Percentiles rank a stretch among this genome's conserved stretches.
Conservation (phyloP, 2,329 filamentous ascomycete genomes). For the Calonectria montana region DNA sequence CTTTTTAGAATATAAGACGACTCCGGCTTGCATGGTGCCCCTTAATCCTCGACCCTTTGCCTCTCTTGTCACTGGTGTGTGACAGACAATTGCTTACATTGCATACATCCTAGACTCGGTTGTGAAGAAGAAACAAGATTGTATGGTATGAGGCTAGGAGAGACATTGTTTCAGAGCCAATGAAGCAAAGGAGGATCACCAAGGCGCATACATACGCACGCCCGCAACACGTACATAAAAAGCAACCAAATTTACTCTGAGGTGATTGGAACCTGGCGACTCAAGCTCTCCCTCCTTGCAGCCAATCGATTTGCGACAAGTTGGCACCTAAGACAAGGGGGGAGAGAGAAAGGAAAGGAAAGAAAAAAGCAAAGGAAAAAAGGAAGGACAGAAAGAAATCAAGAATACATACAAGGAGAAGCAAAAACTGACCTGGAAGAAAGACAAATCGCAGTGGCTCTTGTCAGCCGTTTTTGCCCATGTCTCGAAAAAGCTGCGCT, state of each 20-base stretch:
- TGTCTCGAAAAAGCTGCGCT: neutral
- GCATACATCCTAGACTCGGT: neutral
- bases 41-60: constrained; percentile 1
- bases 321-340: neutral
- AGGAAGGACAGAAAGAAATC: neutral
- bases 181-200: neutral
- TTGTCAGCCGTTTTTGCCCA: neutral
- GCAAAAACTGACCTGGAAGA: neutral
- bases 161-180: neutral
- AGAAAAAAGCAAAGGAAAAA: neutral
- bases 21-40: neutral
- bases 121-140: neutral
- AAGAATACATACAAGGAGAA: neutral
- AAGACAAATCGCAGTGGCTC: neutral
- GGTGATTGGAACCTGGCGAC: neutral
- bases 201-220: neutral
- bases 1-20: constrained; percentile 21
- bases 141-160: neutral
- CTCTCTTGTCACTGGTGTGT: neutral
- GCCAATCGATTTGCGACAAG: neutral
- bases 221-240: neutral
- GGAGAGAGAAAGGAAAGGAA: neutral
- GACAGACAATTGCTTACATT: neutral
- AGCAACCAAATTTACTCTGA: neutral
- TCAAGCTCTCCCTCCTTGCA: neutral